Evolutionary conservation across 352 stramenopile genomes (phyloP).

Genomic region (Phytophthora melonis): DNA sequence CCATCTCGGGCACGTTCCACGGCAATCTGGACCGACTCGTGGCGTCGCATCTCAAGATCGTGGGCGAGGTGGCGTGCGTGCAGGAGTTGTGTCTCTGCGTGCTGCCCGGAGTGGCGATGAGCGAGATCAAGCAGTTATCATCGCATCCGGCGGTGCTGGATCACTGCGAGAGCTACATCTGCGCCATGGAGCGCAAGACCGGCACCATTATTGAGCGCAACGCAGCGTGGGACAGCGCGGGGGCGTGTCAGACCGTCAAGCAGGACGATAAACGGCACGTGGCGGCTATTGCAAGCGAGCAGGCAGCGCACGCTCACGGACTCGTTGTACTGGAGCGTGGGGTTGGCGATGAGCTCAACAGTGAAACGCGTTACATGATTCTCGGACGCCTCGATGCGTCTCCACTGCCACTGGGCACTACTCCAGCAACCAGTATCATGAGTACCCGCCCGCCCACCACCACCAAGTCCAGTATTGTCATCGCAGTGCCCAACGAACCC

Average conservation of each 20-base stretch:
- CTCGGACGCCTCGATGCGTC: conserved; percentile 59
- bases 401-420: conserved; percentile 47
- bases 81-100: conserved; percentile 74
- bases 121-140: conserved; percentile 63
- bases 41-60: conserved; percentile 72
- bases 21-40: conserved; percentile 75
- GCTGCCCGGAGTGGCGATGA: conserved; percentile 44
- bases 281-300: conserved; percentile 72
- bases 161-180: conserved; percentile 74
- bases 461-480: conserved; percentile 76
- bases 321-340: conserved; percentile 65
- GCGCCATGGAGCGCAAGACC: conserved; percentile 63
- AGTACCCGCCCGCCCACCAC: conserved; percentile 27
- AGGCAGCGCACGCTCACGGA: conserved; percentile 61
- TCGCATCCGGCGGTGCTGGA: conserved; percentile 74
- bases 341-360: conserved; percentile 72
- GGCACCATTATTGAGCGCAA: conserved; percentile 68
- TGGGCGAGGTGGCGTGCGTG: conserved; percentile 74
- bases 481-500: conserved; percentile 75
- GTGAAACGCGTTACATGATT: conserved; percentile 81
- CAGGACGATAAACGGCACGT: conserved; percentile 57
- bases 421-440: conserved; percentile 8
- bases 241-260: conserved; percentile 72
- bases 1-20: conserved; percentile 79
- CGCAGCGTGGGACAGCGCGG: conserved; percentile 72